Conservation (phyloP, 495 filamentous ascomycete genomes). For the Penicillium antarcticum region DNA sequence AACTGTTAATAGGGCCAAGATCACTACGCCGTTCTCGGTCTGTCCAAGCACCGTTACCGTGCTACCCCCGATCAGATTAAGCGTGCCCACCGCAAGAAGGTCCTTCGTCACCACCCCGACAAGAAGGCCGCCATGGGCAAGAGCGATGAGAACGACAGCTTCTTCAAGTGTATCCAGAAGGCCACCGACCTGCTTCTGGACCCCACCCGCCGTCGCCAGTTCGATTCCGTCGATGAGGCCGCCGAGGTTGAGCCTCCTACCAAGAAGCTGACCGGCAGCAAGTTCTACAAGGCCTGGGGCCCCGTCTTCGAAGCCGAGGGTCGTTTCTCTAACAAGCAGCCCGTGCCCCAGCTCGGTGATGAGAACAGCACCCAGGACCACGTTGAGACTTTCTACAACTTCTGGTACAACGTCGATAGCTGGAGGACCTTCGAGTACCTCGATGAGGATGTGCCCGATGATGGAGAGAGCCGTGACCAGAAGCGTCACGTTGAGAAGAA, state of each 20-base stretch:
- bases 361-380: slow-evolving; percentile 83
- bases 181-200: slow-evolving; percentile 91
- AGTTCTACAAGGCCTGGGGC: slow-evolving; percentile 93
- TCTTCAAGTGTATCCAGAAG: slow-evolving; percentile 99
- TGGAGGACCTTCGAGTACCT: slow-evolving; percentile 98
- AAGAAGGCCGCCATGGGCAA: slow-evolving; percentile 90
- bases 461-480: slow-evolving; percentile 98
- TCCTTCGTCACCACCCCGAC: slow-evolving; percentile 95
- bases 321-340: slow-evolving; percentile 86
- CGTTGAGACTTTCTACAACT: slow-evolving; percentile 96
- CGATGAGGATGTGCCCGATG: slow-evolving; percentile 97
- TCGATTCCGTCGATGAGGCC: slow-evolving; percentile 90
- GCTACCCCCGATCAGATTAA: slow-evolving; percentile 98
- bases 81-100: slow-evolving; percentile 98
- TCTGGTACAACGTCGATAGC: slow-evolving; percentile 99
- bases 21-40: slow-evolving; percentile 94
- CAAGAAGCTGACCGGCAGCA: slow-evolving; percentile 83
- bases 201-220: slow-evolving; percentile 90
- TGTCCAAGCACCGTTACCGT: slow-evolving; percentile 84
- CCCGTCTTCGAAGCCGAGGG: slow-evolving; percentile 83
- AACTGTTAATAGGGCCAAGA: slow-evolving; percentile 69
- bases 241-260: slow-evolving; percentile 86
- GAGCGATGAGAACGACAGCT: slow-evolving; percentile 86
- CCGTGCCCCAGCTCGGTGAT: slow-evolving; percentile 79
- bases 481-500: slow-evolving; percentile 97